These are phyloP conservation scores for Corinectria fuckeliana DNA, from an alignment of 2,329 filamentous ascomycete genomes.

Conservation along the genomic window DNA sequence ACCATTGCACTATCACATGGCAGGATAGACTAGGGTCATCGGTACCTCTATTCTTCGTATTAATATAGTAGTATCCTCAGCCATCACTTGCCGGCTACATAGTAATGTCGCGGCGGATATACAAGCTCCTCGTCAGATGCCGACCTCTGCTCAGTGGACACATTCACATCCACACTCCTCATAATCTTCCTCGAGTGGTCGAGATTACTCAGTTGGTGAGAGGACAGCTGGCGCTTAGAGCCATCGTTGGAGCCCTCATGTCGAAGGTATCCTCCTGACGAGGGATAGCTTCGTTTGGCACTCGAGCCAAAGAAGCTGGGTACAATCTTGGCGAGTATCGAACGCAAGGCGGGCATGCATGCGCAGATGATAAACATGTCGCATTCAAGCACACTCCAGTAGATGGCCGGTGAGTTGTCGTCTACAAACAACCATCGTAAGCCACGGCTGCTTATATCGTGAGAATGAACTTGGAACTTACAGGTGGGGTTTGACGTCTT, in stretches of 20 bases:
- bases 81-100: not conserved
- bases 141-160: not conserved
- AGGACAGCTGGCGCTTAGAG: not conserved
- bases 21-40: too few relatives aligned
- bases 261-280: constrained; percentile 4
- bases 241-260: constrained; percentile 7
- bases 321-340: constrained; percentile 1
- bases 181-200: constrained; percentile 3
- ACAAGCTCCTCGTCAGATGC: constrained; percentile 17
- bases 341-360: constrained; percentile 11
- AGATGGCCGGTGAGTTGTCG: constrained; percentile 17
- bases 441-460: not conserved
- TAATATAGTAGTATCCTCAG: too few relatives aligned
- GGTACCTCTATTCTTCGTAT: too few relatives aligned
- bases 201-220: not conserved
- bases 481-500: constrained; percentile 3
- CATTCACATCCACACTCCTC: constrained; percentile 8
- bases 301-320: constrained; percentile 13
- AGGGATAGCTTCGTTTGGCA: constrained; percentile 4
- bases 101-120: constrained; percentile 3
- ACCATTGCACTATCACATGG: too few relatives aligned
- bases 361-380: constrained; percentile 20
- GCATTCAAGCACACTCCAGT: constrained; percentile 18
- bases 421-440: not conserved
- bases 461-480: not conserved